Percentiles rank a stretch among this genome's conserved stretches.
These are phyloP conservation scores for Aureobasidium sp. DNA, from an alignment of 2,329 filamentous ascomycete species.

Conservation along the genomic window DNA sequence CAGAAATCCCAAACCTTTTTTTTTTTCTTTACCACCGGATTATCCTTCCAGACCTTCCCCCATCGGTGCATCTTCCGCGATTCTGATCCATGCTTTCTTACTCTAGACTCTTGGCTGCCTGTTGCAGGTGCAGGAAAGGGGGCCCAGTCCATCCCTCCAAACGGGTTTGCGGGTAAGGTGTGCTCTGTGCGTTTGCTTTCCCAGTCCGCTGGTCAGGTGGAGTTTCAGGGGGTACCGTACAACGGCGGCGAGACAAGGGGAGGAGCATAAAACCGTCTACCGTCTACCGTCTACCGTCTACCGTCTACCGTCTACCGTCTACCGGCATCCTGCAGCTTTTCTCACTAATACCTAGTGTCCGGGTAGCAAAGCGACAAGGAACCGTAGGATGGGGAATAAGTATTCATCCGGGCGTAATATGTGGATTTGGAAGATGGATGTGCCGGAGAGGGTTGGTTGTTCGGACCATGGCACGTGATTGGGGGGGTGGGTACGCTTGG, in stretches of 20 bases:
- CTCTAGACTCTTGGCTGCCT: not conserved
- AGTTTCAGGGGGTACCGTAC: not conserved
- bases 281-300: too few species aligned
- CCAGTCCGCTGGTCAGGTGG: not conserved
- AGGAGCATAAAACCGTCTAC: not conserved
- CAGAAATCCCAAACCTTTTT: not conserved
- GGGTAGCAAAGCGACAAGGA: not conserved
- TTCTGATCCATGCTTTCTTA: not conserved
- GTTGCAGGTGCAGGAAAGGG: not conserved
- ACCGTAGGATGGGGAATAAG: not conserved
- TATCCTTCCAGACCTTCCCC: not conserved
- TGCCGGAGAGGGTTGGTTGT: too few species aligned
- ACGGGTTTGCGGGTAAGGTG: not conserved
- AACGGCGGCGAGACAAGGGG: not conserved
- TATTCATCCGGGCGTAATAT: not conserved
- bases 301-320: too few species aligned
- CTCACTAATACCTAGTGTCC: not conserved
- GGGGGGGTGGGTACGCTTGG: too few species aligned
- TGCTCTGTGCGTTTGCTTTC: not conserved
- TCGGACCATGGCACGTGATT: too few species aligned
- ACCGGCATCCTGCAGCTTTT: not conserved
- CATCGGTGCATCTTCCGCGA: not conserved
- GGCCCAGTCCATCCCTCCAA: not conserved
- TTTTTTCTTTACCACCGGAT: not conserved
- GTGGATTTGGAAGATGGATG: not conserved